Evolutionary conservation across 257 asterid genomes (phyloP).

Genomic region (Nicotiana tomentosiformis): DNA sequence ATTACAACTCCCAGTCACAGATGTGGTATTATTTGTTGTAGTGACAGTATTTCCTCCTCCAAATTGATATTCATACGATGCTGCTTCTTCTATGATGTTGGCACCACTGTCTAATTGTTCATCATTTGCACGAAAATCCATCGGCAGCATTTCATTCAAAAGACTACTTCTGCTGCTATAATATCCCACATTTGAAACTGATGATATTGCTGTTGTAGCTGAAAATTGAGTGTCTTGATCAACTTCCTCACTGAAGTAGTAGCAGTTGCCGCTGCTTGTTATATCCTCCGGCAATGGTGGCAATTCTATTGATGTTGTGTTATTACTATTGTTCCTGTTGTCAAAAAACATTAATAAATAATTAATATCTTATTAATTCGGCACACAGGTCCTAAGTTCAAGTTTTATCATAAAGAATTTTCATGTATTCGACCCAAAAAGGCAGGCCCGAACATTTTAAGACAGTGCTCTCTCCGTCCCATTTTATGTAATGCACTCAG

Average conservation of each 20-base stretch:
- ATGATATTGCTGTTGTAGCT: constrained; percentile 37
- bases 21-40: background rate
- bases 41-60: background rate
- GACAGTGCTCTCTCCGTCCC: no score
- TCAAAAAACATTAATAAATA: background rate
- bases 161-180: constrained; percentile 17
- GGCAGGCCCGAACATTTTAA: no score
- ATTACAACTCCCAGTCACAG: background rate
- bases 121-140: background rate
- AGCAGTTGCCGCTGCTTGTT: constrained; percentile 48
- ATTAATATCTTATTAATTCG: background rate
- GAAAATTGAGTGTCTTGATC: background rate
- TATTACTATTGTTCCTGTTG: background rate
- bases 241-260: background rate
- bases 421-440: no score
- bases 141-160: background rate
- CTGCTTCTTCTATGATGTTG: no score
- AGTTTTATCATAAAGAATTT: no score
- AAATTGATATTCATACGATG: background rate
- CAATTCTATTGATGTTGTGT: constrained; percentile 30
- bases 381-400: no score
- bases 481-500: no score
- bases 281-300: constrained; percentile 94
- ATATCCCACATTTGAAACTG: constrained; percentile 63
- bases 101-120: no score